A percentile compares a stretch with the other conserved stretches of the same genome.
phyloP scores from a whole-genome alignment of 2,329 filamentous ascomycete genomes.

The Trichothecium sympodiale region DNA sequence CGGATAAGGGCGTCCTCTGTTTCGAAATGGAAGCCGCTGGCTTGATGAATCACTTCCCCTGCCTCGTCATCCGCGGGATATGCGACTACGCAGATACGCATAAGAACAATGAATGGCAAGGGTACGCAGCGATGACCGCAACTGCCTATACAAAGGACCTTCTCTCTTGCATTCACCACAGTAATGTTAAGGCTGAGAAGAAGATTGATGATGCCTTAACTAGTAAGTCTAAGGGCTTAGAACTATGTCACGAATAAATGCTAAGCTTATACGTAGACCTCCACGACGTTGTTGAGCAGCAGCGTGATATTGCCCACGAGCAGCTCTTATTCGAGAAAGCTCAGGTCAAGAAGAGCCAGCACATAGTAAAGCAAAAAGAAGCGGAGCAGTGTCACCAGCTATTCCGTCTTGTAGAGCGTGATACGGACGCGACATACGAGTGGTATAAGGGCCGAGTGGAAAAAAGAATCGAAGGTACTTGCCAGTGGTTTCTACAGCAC shows the following conservation, averaged over 20 bases:
- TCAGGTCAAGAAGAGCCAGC: slow-evolving; percentile 3
- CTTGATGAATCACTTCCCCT: too few species aligned
- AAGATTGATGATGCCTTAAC: too few species aligned
- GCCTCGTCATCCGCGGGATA: too few species aligned
- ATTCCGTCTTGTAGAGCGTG: slow-evolving; percentile 6
- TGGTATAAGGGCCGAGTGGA: slow-evolving; percentile 8
- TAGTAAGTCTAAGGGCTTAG: too few species aligned
- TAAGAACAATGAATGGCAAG: too few species aligned
- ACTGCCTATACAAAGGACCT: slow-evolving; percentile 15
- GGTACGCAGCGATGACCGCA: slow-evolving; percentile 13
- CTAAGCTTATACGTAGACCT: too few species aligned
- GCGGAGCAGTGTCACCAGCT: slow-evolving; percentile 8
- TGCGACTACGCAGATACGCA: too few species aligned
- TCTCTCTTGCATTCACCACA: neutral
- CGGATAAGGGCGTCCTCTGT: slow-evolving; percentile 2
- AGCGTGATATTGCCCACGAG: slow-evolving; percentile 1
- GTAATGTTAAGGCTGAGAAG: too few species aligned
- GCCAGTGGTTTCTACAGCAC: slow-evolving; percentile 21
- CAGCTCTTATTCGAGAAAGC: too few species aligned
- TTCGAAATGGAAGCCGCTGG: too few species aligned
- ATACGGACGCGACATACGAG: slow-evolving; percentile 13
- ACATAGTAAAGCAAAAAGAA: slow-evolving; percentile 1
- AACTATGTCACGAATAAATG: too few species aligned
- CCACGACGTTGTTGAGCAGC: neutral
- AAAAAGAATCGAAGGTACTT: slow-evolving; percentile 6